Base-by-base conservation (phyloP, 2,329 filamentous ascomycete genomes). In the Dendryphion nanum region DNA sequence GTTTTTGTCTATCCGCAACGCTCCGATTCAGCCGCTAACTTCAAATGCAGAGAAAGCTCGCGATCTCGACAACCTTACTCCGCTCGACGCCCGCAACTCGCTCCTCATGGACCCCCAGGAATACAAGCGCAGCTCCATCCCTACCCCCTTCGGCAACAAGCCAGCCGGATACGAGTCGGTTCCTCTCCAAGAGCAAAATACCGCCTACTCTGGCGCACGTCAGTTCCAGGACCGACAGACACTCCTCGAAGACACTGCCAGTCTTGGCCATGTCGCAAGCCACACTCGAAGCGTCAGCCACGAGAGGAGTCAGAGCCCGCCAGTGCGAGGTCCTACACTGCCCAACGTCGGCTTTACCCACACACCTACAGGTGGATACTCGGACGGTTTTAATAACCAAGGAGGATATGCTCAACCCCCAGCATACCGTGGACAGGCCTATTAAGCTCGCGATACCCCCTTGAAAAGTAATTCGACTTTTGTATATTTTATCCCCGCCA, bases 41-140 rank as follows among this genome's bases (percentile, higher is more conserved):
- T 43, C 15, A 40, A 8, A 6, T 33, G 18, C 66, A 89, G 86
- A 90, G 68, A 88, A 91, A 74, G 68, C 81, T 56, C 83, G 84
- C 48, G 86, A 93, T 52, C 71, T 85, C 43, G 89, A 95, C 65
- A 82, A 82, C 42, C 81, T 96, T 34, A 96, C 89, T 2, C 86
- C 89, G 4, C 78, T 95, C 26, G 87, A 94, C 57, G 86, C 89
- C 2, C 85, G 87, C 60, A 91, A 91, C 73, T 90, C 86, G 10
- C 79, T 96, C 15, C 81, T 95, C 41, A 81, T 89, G 65, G 80
- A 85, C 36, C 77, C 78, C 12, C 64, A 66, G 30, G 68, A 69
- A 21, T 70, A 69, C 60, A 71, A 70, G 55, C 56, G 60, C 45
- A 57, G 40, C 35, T 61, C 59, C 29, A 44, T 59, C 19, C 55